These are phyloP conservation scores for Suhomyces sp. DNA, from an alignment of 805 yeast genomes.

Conservation along the genomic window DNA sequence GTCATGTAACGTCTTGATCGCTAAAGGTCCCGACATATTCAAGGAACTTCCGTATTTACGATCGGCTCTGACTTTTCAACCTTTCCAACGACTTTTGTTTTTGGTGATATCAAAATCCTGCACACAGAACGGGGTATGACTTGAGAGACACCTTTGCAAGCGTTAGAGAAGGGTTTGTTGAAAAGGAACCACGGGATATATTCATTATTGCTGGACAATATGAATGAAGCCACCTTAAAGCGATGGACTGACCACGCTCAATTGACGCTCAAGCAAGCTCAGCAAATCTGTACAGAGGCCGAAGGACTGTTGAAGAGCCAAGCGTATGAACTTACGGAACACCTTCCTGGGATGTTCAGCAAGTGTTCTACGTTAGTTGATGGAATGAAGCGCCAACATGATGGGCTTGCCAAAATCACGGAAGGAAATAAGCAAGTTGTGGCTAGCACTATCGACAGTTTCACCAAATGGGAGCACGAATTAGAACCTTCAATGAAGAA, in stretches of 20 bases:
- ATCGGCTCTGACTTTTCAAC: neutral
- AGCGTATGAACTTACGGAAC: slow-evolving; percentile 17
- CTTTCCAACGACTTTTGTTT: neutral
- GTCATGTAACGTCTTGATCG: slow-evolving; percentile 26
- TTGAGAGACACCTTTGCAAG: neutral
- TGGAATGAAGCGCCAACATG: slow-evolving; percentile 14
- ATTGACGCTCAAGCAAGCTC: slow-evolving; percentile 27
- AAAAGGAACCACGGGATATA: neutral
- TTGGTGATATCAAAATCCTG: neutral
- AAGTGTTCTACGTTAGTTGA: slow-evolving; percentile 14
- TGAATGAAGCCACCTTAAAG: slow-evolving; percentile 10
- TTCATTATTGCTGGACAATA: neutral
- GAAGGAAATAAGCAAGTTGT: slow-evolving; percentile 14
- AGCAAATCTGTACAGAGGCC: slow-evolving; percentile 31
- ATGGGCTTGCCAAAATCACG: slow-evolving; percentile 9
- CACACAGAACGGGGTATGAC: neutral
- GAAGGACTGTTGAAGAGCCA: slow-evolving; percentile 28
- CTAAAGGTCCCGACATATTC: slow-evolving; percentile 15
- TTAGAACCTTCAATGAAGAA: slow-evolving; percentile 22
- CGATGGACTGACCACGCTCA: slow-evolving; percentile 32
- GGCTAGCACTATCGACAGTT: neutral
- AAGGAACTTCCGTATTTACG: neutral
- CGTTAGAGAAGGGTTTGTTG: neutral
- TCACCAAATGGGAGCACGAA: neutral
- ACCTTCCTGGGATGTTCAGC: slow-evolving; percentile 23